A percentile compares a stretch with the other conserved stretches of the same genome.
Evolutionary conservation across 805 yeast species (phyloP).

Genomic region (Hanseniaspora hatyaiensis): DNA sequence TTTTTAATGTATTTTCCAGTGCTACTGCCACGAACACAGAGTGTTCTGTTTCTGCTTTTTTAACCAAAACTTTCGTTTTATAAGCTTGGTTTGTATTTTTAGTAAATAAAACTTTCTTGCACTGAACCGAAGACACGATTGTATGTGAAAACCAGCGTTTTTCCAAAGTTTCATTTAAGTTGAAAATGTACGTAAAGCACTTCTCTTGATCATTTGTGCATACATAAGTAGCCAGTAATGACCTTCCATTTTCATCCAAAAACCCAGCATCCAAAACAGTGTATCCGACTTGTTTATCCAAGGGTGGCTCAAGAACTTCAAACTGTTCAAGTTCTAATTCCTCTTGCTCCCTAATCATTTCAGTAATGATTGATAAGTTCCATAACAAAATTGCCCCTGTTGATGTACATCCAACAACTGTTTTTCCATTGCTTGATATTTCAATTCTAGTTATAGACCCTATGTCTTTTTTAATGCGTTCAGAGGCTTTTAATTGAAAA

Average conservation of each 20-base stretch:
- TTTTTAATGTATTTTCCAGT: background rate
- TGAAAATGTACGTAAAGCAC: background rate
- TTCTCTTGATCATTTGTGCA: background rate
- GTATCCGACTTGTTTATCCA: constrained; percentile 22
- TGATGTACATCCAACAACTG: constrained; percentile 55
- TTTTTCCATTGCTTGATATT: constrained; percentile 57
- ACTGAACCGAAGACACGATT: background rate
- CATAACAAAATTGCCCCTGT: constrained; percentile 59
- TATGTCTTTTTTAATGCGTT: constrained; percentile 21
- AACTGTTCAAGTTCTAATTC: constrained; percentile 20
- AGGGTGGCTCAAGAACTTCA: constrained; percentile 18
- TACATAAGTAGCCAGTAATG: background rate
- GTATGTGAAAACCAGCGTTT: background rate
- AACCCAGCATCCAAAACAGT: background rate
- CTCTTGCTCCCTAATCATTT: constrained; percentile 14
- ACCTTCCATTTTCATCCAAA: background rate
- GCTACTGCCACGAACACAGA: background rate
- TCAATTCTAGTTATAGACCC: constrained; percentile 46
- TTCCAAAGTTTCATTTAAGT: background rate
- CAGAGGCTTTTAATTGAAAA: constrained; percentile 25
- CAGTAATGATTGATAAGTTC: constrained; percentile 35
- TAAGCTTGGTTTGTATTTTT: background rate
- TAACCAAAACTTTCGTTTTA: background rate
- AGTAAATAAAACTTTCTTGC: background rate
- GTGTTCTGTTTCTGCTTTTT: background rate